phyloP scores from a whole-genome alignment of 352 stramenopile genomes.

The Pythium folliculosum region DNA sequence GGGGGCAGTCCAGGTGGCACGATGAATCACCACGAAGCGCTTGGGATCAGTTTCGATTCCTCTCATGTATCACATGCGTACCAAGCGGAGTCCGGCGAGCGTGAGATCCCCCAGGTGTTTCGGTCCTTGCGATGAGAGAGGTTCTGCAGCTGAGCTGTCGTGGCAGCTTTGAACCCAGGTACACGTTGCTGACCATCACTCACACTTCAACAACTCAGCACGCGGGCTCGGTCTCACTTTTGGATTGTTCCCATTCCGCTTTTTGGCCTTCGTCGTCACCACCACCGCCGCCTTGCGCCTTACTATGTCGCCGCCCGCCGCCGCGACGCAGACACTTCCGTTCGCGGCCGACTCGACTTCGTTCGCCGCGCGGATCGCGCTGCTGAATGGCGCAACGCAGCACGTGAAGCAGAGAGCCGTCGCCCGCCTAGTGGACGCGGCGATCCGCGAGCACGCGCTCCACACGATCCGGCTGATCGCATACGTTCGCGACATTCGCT shows the following conservation, averaged over 20 bases:
- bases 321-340: too few relatives aligned
- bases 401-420: background rate
- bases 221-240: too few relatives aligned
- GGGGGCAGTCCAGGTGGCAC: too few relatives aligned
- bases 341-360: background rate
- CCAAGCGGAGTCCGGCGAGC: too few relatives aligned
- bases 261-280: conserved; percentile 2
- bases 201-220: conserved; percentile 15
- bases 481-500: conserved; percentile 43
- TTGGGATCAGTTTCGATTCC: too few relatives aligned
- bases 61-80: too few relatives aligned
- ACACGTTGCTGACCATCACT: background rate
- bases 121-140: too few relatives aligned
- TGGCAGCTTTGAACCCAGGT: background rate
- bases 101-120: too few relatives aligned
- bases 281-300: too few relatives aligned
- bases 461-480: conserved; percentile 52
- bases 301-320: background rate
- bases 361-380: background rate
- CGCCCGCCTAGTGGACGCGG: conserved; percentile 27
- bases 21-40: too few relatives aligned
- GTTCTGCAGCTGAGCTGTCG: too few relatives aligned
- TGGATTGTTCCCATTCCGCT: too few relatives aligned
- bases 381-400: background rate
- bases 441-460: conserved; percentile 39